These are phyloP conservation scores for Phaseolus lunatus DNA, from an alignment of 306 rosid genomes.

Conservation along the genomic window DNA sequence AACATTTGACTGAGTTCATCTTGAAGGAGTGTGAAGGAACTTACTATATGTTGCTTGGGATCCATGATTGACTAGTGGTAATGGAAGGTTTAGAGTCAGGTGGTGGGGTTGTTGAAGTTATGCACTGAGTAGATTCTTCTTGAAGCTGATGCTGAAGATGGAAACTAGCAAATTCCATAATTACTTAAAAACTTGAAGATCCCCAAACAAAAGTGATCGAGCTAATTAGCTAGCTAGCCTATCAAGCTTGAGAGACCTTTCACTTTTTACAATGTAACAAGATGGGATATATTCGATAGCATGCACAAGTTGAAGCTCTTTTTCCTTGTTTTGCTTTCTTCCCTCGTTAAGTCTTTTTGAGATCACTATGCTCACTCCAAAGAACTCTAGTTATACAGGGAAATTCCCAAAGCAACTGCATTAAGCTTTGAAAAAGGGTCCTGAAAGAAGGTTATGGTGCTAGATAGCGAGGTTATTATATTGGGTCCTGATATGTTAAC, in stretches of 20 bases:
- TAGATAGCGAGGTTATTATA: constrained; percentile 10
- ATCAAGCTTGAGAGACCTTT: neutral
- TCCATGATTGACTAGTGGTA: constrained; percentile 33
- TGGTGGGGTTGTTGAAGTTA: constrained; percentile 31
- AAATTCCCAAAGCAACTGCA: constrained; percentile 20
- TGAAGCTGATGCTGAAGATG: constrained; percentile 46
- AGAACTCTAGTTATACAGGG: neutral
- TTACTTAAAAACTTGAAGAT: constrained; percentile 9
- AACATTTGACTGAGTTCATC: neutral
- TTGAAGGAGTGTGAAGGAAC: constrained; percentile 3
- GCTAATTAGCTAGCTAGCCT: neutral
- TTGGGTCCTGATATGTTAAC: too few relatives aligned
- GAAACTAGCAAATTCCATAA: constrained; percentile 43
- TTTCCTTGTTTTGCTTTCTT: neutral
- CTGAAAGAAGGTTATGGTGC: constrained; percentile 14
- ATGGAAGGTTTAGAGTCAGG: constrained; percentile 14
- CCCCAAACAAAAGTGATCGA: constrained; percentile 16
- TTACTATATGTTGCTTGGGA: constrained; percentile 40
- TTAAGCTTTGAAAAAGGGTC: constrained; percentile 20
- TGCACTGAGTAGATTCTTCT: constrained; percentile 28
- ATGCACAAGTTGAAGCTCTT: neutral
- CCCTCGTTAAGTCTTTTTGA: neutral
- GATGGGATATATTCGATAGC: neutral
- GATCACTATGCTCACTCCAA: neutral
- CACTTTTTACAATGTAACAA: constrained; percentile 16